These are phyloP conservation scores for Diaporthe velutina DNA, from an alignment of 2,329 filamentous ascomycete species.

Conservation along the genomic window DNA sequence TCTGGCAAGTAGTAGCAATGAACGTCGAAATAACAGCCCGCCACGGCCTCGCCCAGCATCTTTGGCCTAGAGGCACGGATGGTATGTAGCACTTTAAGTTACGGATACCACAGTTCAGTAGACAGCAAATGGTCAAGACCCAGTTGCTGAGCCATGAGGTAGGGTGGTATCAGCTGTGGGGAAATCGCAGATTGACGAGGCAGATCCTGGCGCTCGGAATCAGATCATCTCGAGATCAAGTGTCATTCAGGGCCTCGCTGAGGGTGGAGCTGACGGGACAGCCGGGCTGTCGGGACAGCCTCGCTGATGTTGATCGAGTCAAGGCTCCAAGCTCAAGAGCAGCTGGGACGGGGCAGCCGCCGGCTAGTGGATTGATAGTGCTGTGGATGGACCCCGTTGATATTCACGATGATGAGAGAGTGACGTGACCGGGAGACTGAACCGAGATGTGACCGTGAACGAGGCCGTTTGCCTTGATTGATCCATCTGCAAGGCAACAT, in stretches of 20 bases:
- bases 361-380: neutral
- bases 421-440: neutral
- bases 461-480: neutral
- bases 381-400: neutral
- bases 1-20: neutral
- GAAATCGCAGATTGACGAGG: slow-evolving; percentile 32
- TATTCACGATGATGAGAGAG: neutral
- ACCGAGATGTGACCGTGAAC: neutral
- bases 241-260: neutral
- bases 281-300: slow-evolving; percentile 24
- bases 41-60: neutral
- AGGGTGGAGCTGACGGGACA: slow-evolving; percentile 26
- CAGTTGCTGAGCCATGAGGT: slow-evolving; percentile 36
- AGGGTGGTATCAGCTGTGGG: slow-evolving; percentile 35
- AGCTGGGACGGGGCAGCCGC: slow-evolving; percentile 13
- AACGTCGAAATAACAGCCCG: neutral
- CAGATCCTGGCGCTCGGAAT: slow-evolving; percentile 29
- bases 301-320: slow-evolving; percentile 24
- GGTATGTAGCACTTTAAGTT: neutral
- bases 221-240: slow-evolving; percentile 26
- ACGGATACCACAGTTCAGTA: neutral
- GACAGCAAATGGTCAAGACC: slow-evolving; percentile 13
- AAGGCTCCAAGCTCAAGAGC: slow-evolving; percentile 9
- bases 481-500: neutral
- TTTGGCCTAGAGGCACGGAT: neutral